Conservation (phyloP, 139 green algal species). For the Chlorella vulgaris region DNA sequence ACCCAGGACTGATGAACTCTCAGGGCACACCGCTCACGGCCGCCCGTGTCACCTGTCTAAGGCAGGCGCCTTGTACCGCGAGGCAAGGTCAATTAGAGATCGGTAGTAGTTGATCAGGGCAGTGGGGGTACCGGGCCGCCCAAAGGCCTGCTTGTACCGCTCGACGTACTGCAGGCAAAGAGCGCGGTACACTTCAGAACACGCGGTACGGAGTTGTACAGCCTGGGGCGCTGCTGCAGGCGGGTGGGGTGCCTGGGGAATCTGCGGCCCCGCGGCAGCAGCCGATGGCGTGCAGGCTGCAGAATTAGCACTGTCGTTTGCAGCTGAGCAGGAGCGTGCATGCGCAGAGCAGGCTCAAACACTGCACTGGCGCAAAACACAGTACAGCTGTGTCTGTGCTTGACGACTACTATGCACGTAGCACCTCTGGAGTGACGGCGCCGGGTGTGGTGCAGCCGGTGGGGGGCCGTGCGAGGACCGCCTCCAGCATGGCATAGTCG, state of each 20-base stretch:
- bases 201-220: neutral
- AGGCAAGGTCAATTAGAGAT: slow-evolving; percentile 4
- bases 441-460: neutral
- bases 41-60: too few relatives aligned
- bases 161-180: slow-evolving; percentile 41
- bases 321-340: too few relatives aligned
- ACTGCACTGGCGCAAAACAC: too few relatives aligned
- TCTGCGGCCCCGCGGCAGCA: too few relatives aligned
- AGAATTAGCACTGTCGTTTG: too few relatives aligned
- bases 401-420: neutral
- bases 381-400: too few relatives aligned
- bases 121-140: slow-evolving; percentile 34
- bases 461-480: neutral
- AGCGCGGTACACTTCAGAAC: too few relatives aligned
- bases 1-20: neutral
- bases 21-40: neutral
- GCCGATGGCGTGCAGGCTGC: too few relatives aligned
- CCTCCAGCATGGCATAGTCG: neutral
- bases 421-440: neutral
- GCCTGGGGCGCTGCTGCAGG: too few relatives aligned
- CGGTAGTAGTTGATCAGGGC: slow-evolving; percentile 58
- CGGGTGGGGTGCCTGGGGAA: too few relatives aligned
- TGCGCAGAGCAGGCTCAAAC: too few relatives aligned
- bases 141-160: slow-evolving; percentile 51
- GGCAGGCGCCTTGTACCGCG: neutral